Base-by-base conservation (phyloP, 2,329 filamentous ascomycete genomes). In the Diaporthe helianthi region DNA sequence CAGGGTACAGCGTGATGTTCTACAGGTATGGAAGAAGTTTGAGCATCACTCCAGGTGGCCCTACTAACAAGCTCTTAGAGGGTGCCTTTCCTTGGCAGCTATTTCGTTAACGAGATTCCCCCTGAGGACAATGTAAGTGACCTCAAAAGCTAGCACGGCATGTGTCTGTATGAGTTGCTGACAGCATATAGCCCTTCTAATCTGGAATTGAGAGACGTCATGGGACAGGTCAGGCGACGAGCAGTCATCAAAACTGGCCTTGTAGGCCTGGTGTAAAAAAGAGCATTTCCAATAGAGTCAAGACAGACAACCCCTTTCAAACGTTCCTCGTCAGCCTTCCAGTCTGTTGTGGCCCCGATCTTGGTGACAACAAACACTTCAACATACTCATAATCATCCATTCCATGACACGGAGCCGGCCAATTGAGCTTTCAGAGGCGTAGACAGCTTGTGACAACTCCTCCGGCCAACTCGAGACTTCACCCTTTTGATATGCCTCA, bases 91-190 rank as follows among this genome's bases (percentile, higher is more conserved):
- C 72, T 90, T 70, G 83, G 83, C 73, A 71, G 75, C 60, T 80
- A 83, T 79, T 90, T 84, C 78, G 74, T 82, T 75, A 84, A 85
- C 78, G 81, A 87, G 76, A 75, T 87, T 73, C 84, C 86, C 74
- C 81, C 88, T 70, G 86, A 87, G 71, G 88, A 90, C 81, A 90
- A 89, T 81, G 88, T 90, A 75, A 82, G 87, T 84, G 13, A 9
- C 15, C 12, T 31, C 26, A n/a, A 19, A 22, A 19, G 33, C 7
- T 17, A 17, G 26, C n/a, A 5, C 7, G 17, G 4, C 2, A 12
- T 13, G 1, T 19, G 19, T 24, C 10, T 13, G 15, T 15, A 58
- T 7, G n/a, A 31, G 44, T 22, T 4, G n/a, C 65, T 70, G 24
- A 71, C 36, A 7, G 5, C 5, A 33, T 4, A 41, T 29, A 46